A percentile compares a stretch with the other conserved stretches of the same genome.
Evolutionary conservation across 164 flowering plant genomes (phyloP).

Genomic region (Vitis riparia): DNA sequence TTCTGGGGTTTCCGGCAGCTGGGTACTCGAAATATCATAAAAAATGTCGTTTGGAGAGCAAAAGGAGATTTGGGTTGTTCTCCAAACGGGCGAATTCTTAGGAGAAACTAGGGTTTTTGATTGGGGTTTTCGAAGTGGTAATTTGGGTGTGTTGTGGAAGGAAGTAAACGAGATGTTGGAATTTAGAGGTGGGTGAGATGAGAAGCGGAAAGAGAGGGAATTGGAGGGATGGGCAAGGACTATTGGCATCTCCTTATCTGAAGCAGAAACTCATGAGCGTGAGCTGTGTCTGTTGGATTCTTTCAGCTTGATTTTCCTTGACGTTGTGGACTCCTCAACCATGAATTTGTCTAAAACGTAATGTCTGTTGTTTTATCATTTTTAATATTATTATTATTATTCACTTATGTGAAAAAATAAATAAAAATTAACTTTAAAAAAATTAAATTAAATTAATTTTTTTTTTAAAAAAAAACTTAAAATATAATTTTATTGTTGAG

Average conservation of each 20-base stretch:
- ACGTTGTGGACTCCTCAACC: no score
- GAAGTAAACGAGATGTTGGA: background rate
- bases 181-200: constrained; percentile 4
- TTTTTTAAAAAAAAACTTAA: no score
- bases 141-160: constrained; percentile 4
- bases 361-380: no score
- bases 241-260: constrained; percentile 20
- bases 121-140: constrained; percentile 10
- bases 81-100: constrained; percentile 17
- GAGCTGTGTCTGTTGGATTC: no score
- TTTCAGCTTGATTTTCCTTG: no score
- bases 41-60: constrained; percentile 40
- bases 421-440: no score
- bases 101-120: constrained; percentile 5
- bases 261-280: no score
- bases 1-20: constrained; percentile 27
- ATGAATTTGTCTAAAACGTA: no score
- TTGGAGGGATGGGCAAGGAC: constrained; percentile 19
- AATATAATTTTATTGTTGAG: no score
- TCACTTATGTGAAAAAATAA: no score
- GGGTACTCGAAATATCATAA: constrained; percentile 37
- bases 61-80: constrained; percentile 34
- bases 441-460: no score
- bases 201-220: constrained; percentile 12
- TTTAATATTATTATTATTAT: no score